Base-by-base conservation (phyloP, 192 early-diverging fungal genomes). In the Dissophora ornata region DNA sequence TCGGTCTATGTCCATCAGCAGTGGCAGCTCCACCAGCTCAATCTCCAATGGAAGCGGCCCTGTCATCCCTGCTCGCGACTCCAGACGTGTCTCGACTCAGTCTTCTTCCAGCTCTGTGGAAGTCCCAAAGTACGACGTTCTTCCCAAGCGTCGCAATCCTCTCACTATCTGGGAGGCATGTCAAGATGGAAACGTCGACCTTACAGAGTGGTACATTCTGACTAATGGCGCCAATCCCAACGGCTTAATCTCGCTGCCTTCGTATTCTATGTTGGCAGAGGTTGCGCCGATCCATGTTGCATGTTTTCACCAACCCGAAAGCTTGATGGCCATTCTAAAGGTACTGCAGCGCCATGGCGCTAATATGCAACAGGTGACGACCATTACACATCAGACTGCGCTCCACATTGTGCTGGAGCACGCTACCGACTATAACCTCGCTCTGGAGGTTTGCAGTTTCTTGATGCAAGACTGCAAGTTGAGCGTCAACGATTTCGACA, bases 1-100 rank as follows among this genome's bases (percentile, higher is more conserved):
- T 29, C 62, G 71, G 0, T 75, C 71, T 19, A 75, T 75, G 71
- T 75, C 71, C 8, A 75, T 75, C 29, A 75, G 71, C 47, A 71
- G 69, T 22, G 62, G 71, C 12, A 66, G 63, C 29, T 66, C 62
- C 11, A 45, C 63, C 4, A 57, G 62, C 24, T 75, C 63, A 8
- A 65, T 59, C 7, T 44, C 59, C 24, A 46, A 40, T 18, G 62
- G 59, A 30, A 25, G 33, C 24, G 70, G 61, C 2, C 71, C 71
- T 28, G 24, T 40, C 7, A 67, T 75, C 45, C 71, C 71, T 33
- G 52, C 63, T 6, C 46, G 63, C 4, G 71, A 75, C 44, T 66
- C 71, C 1, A 34, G 71, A 48, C 71, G 71, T n/a, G 63, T 75
- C 4, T 75, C 71, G 44, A 61, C 62, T 9, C 9, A 55, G 34